These are phyloP conservation scores for Helicocarpus griseus DNA, from an alignment of 2,329 filamentous ascomycete species.

Conservation along the genomic window DNA sequence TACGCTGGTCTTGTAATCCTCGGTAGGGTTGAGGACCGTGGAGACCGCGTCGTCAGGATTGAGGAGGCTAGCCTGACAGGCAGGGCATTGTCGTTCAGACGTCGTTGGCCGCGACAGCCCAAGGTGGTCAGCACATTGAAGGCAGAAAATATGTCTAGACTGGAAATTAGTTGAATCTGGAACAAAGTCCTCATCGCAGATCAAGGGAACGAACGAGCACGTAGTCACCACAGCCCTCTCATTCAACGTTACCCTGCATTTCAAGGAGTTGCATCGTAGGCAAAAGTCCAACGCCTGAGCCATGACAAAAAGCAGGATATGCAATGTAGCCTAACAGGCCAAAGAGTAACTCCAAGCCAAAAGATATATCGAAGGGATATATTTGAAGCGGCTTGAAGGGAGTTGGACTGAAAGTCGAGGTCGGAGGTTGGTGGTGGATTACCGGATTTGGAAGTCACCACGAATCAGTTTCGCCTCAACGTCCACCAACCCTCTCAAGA, in stretches of 20 bases:
- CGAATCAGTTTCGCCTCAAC: not conserved
- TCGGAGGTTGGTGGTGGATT: not conserved
- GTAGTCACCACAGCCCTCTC: slow-evolving; percentile 75
- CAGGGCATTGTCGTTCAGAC: slow-evolving; percentile 57
- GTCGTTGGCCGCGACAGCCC: slow-evolving; percentile 50
- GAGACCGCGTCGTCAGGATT: slow-evolving; percentile 67
- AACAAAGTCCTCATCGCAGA: slow-evolving; percentile 1
- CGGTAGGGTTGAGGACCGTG: slow-evolving; percentile 63
- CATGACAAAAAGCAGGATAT: slow-evolving; percentile 4
- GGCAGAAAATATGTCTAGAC: slow-evolving; percentile 73
- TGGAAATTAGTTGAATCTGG: slow-evolving; percentile 7
- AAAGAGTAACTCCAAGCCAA: not conserved
- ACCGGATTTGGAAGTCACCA: slow-evolving; percentile 1
- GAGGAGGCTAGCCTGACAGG: slow-evolving; percentile 58
- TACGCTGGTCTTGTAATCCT: slow-evolving; percentile 83
- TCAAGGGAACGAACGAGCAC: slow-evolving; percentile 55
- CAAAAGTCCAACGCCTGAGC: slow-evolving; percentile 56
- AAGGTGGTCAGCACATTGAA: slow-evolving; percentile 57
- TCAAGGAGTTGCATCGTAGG: slow-evolving; percentile 70
- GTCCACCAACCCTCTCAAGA: not conserved
- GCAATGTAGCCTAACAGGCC: not conserved
- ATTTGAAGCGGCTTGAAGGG: not conserved
- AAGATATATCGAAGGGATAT: not conserved
- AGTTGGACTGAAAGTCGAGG: not conserved
- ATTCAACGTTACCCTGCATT: slow-evolving; percentile 60